Percentiles rank a stretch among this genome's conserved stretches.
These are phyloP conservation scores for Eutrema japonicum DNA, from an alignment of 345 rosid species.

Conservation along the genomic window DNA sequence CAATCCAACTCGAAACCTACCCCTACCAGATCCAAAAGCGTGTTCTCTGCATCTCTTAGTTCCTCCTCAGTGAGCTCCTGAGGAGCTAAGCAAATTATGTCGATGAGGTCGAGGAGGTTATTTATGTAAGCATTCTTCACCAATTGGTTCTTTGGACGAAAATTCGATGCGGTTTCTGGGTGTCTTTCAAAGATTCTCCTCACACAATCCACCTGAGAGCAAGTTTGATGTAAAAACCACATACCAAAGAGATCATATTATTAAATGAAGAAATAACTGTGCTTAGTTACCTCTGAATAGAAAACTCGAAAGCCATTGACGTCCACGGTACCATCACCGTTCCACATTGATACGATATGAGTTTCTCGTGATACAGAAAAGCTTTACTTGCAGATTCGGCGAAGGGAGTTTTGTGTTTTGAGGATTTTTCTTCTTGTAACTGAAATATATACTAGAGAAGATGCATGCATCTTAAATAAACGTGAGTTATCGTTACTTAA, in stretches of 20 bases:
- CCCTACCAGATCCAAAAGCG: slow-evolving; percentile 33
- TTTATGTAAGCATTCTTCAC: slow-evolving; percentile 42
- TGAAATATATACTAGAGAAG: slow-evolving; percentile 29
- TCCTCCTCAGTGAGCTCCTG: slow-evolving; percentile 42
- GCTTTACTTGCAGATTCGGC: slow-evolving; percentile 4
- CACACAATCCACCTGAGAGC: slow-evolving; percentile 39
- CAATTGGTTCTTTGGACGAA: slow-evolving; percentile 38
- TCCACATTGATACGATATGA: slow-evolving; percentile 37
- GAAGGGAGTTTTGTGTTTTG: slow-evolving; percentile 15
- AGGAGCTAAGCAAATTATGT: slow-evolving; percentile 38
- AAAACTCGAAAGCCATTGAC: slow-evolving; percentile 42
- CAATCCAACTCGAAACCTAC: slow-evolving; percentile 44
- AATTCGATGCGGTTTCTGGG: slow-evolving; percentile 34
- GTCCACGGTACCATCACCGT: slow-evolving; percentile 45
- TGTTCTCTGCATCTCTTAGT: slow-evolving; percentile 30
- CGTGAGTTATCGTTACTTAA: slow-evolving; percentile 28
- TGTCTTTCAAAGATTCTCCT: slow-evolving; percentile 43
- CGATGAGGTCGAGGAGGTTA: slow-evolving; percentile 39
- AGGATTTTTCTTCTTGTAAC: slow-evolving; percentile 18
- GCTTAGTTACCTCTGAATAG: slow-evolving; percentile 33
- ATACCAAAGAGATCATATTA: not conserved
- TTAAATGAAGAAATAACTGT: not conserved
- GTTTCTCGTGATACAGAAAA: slow-evolving; percentile 14
- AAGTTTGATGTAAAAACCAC: not conserved
- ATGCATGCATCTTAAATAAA: slow-evolving; percentile 30